A percentile compares a stretch with the other conserved stretches of the same genome.
These are phyloP conservation scores for Xerocomus cyaneibrunnescens DNA, from an alignment of 1,284 basidiomycete species.

Conservation along the genomic window DNA sequence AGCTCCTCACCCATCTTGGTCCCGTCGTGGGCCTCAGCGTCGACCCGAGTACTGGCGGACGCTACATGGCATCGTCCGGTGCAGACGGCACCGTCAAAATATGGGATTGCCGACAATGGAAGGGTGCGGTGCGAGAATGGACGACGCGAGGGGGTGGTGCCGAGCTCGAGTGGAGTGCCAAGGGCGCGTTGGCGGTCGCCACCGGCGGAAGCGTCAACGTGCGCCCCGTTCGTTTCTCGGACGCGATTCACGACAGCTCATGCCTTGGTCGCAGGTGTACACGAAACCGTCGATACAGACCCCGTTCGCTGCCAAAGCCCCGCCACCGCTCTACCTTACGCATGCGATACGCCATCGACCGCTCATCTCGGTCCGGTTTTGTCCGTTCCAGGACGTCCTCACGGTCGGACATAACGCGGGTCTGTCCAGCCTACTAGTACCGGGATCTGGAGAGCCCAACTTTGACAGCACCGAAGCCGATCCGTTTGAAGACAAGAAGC, in stretches of 20 bases:
- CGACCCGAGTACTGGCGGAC: constrained; percentile 79
- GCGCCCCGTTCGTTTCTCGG: constrained; percentile 17
- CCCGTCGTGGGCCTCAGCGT: constrained; percentile 82
- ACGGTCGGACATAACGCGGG: constrained; percentile 76
- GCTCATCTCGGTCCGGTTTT: constrained; percentile 72
- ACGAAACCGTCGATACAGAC: constrained; percentile 64
- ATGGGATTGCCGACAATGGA: constrained; percentile 98
- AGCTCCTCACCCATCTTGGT: constrained; percentile 88
- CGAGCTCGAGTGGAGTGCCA: constrained; percentile 76
- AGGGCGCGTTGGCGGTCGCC: constrained; percentile 81
- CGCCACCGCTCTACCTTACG: constrained; percentile 84
- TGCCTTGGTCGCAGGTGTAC: constrained; percentile 52
- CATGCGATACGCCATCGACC: constrained; percentile 74
- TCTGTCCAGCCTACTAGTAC: constrained; percentile 84
- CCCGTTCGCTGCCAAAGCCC: constrained; percentile 46
- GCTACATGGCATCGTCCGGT: constrained; percentile 91
- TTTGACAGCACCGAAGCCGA: constrained; percentile 94
- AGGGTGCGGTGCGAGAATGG: constrained; percentile 84
- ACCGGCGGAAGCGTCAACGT: constrained; percentile 84
- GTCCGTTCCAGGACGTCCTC: constrained; percentile 92
- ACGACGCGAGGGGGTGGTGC: constrained; percentile 59
- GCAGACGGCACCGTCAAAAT: constrained; percentile 89
- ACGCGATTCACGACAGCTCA: neutral
- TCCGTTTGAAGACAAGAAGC: constrained; percentile 87
- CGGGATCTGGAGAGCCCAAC: constrained; percentile 92